A percentile compares a stretch with the other conserved stretches of the same genome.
Evolutionary conservation across 2,329 filamentous ascomycete species (phyloP).

Genomic region (Colletotrichum scovillei): DNA sequence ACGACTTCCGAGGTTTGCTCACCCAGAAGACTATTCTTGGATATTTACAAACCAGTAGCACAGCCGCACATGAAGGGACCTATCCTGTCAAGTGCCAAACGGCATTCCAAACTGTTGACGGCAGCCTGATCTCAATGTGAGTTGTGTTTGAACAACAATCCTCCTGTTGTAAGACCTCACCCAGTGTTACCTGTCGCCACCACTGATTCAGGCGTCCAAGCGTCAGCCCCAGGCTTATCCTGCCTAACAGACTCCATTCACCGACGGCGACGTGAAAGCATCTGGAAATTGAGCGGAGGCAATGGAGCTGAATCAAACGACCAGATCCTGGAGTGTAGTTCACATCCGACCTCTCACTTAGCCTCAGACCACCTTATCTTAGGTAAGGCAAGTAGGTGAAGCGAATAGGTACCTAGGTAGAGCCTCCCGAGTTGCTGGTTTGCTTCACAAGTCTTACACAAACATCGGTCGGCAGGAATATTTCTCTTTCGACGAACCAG

Average conservation of each 20-base stretch:
- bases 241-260: background rate
- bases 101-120: no score
- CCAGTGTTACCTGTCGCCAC: background rate
- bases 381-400: no score
- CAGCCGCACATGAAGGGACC: no score
- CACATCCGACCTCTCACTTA: background rate
- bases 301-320: background rate
- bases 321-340: background rate
- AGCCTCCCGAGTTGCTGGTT: background rate
- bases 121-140: no score
- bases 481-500: background rate
- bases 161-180: no score
- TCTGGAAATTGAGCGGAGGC: background rate
- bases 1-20: background rate
- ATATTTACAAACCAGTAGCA: no score
- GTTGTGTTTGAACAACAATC: no score
- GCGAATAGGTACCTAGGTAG: no score
- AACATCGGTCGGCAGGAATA: background rate
- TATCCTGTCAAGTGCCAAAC: no score
- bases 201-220: slow-evolving; percentile 17
- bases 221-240: background rate
- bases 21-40: background rate
- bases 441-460: background rate
- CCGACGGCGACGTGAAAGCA: background rate
- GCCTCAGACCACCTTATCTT: no score